These are phyloP conservation scores for Platanthera guangdongensis DNA, from an alignment of 106 monocot genomes.

Conservation along the genomic window DNA sequence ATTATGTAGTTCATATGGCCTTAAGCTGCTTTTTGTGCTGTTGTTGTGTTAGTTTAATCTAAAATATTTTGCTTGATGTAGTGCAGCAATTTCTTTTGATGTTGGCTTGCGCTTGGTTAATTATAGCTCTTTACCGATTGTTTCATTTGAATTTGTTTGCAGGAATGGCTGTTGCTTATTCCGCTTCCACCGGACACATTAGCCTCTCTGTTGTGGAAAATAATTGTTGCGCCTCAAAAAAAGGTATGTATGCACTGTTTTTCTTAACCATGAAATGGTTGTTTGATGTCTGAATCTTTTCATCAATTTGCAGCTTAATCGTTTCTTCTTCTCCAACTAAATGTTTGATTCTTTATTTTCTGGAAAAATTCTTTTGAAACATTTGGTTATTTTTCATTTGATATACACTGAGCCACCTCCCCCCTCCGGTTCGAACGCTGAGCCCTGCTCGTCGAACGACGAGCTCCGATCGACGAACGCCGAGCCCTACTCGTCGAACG, in stretches of 20 bases:
- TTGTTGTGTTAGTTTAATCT: background rate
- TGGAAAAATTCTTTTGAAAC: background rate
- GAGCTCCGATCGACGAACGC: no score
- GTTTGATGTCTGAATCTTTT: no score
- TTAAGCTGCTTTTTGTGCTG: background rate
- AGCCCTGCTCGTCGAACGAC: no score
- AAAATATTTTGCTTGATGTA: background rate
- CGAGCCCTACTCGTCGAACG: no score
- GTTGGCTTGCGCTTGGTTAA: background rate
- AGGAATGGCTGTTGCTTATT: conserved; percentile 82
- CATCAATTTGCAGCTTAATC: no score
- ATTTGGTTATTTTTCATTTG: no score
- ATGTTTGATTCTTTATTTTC: background rate
- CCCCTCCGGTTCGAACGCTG: no score
- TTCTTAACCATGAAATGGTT: background rate
- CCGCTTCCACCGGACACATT: conserved; percentile 58
- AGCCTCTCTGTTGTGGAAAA: conserved; percentile 79
- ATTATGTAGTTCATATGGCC: background rate
- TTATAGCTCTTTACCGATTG: background rate
- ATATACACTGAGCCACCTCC: no score
- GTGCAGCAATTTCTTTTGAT: conserved; percentile 2
- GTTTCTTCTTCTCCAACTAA: no score
- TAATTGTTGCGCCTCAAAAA: conserved; percentile 83
- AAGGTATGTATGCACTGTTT: conserved; percentile 39
- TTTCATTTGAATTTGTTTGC: background rate